These are phyloP conservation scores for Pyricularia sp. DNA, from an alignment of 2,329 filamentous ascomycete genomes.

Conservation along the genomic window DNA sequence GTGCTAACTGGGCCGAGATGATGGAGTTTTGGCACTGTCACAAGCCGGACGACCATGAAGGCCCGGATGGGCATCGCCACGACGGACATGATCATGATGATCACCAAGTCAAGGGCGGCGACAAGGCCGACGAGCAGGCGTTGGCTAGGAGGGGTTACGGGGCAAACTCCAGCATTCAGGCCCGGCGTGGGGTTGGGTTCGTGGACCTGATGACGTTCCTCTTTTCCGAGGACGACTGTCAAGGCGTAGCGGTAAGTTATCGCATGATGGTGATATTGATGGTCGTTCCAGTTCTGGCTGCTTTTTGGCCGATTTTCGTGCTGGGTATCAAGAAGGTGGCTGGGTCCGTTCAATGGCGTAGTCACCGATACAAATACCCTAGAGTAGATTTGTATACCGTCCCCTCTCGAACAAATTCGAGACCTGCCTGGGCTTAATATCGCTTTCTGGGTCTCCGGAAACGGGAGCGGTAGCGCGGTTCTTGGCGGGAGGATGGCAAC, in stretches of 20 bases:
- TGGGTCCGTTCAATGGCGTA: slow-evolving; percentile 39
- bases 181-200: slow-evolving; percentile 59
- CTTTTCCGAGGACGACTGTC: slow-evolving; percentile 58
- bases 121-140: slow-evolving; percentile 28
- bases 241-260: slow-evolving; percentile 26
- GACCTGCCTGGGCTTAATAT: background rate
- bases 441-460: slow-evolving; percentile 8
- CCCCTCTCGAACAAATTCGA: slow-evolving; percentile 16
- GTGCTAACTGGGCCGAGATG: slow-evolving; percentile 98
- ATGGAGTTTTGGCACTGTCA: slow-evolving; percentile 99
- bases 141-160: slow-evolving; percentile 67
- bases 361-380: slow-evolving; percentile 62
- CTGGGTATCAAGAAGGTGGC: slow-evolving; percentile 54
- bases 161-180: slow-evolving; percentile 65
- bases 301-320: slow-evolving; percentile 2
- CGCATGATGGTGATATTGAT: background rate
- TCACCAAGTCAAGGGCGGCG: slow-evolving; percentile 1
- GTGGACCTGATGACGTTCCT: slow-evolving; percentile 75
- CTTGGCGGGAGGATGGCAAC: slow-evolving; percentile 16
- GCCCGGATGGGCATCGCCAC: slow-evolving; percentile 21
- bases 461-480: slow-evolving; percentile 8
- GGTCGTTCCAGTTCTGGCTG: slow-evolving; percentile 2
- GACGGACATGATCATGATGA: slow-evolving; percentile 7
- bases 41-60: slow-evolving; percentile 50
- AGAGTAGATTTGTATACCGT: slow-evolving; percentile 32